Evolutionary conservation across 495 filamentous ascomycete genomes (phyloP).

Genomic region (Rhypophila decipiens): DNA sequence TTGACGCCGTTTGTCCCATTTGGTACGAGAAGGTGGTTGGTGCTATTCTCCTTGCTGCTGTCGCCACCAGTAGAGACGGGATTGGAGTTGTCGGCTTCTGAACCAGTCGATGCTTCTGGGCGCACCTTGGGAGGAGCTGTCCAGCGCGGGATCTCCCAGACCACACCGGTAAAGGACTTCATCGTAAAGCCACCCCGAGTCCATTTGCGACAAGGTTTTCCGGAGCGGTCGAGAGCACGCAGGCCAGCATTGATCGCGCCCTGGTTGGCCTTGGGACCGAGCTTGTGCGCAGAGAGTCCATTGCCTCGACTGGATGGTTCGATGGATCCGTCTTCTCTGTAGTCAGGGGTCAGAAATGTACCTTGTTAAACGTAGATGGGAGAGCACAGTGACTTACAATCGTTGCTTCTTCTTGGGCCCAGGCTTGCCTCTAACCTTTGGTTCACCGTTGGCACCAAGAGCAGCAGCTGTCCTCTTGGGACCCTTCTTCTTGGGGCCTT

Average conservation of each 20-base stretch:
- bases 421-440: slow-evolving; percentile 73
- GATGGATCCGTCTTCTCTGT: slow-evolving; percentile 55
- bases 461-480: slow-evolving; percentile 38
- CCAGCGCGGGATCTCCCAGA: slow-evolving; percentile 83
- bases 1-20: slow-evolving; percentile 33
- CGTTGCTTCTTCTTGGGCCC: slow-evolving; percentile 92
- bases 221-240: slow-evolving; percentile 83
- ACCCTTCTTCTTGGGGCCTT: slow-evolving; percentile 56
- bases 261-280: slow-evolving; percentile 95
- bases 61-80: slow-evolving; percentile 55
- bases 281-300: slow-evolving; percentile 53
- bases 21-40: no score
- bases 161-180: slow-evolving; percentile 87
- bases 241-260: slow-evolving; percentile 96
- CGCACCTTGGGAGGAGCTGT: slow-evolving; percentile 56
- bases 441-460: slow-evolving; percentile 43
- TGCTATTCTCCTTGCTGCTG: slow-evolving; percentile 72
- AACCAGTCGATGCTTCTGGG: slow-evolving; percentile 21
- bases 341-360: slow-evolving; percentile 10
- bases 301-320: slow-evolving; percentile 39
- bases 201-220: slow-evolving; percentile 90
- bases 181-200: slow-evolving; percentile 70
- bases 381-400: slow-evolving; percentile 60
- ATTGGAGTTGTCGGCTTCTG: slow-evolving; percentile 22
- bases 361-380: background rate